These are phyloP conservation scores for Calocera cornea DNA, from an alignment of 768 basidiomycete genomes.

Conservation along the genomic window DNA sequence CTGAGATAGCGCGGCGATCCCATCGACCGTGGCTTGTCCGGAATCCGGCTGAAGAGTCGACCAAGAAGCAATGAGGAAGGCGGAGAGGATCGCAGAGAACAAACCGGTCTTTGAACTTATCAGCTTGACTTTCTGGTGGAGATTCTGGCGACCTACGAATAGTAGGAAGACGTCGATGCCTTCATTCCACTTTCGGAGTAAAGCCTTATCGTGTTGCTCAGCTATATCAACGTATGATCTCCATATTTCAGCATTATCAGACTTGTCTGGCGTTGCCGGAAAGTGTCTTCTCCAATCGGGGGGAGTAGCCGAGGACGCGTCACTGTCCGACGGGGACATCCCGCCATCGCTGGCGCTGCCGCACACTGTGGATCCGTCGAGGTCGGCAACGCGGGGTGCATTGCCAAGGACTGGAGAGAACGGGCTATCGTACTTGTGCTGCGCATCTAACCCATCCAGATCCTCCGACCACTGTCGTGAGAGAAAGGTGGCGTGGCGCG, in stretches of 20 bases:
- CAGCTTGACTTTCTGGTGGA: background rate
- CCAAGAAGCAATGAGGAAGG: constrained; percentile 22
- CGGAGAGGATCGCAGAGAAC: constrained; percentile 22
- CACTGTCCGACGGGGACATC: no score
- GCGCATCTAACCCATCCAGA: no score
- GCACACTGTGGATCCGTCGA: no score
- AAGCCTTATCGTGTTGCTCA: constrained; percentile 1
- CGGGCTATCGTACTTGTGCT: no score
- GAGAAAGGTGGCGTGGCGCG: no score
- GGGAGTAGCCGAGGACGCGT: no score
- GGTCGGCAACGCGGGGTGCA: no score
- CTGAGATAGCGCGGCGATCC: background rate
- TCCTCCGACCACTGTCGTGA: no score
- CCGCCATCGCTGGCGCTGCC: no score
- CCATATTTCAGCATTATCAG: constrained; percentile 11
- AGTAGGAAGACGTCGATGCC: constrained; percentile 7
- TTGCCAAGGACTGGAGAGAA: no score
- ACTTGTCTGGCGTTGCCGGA: background rate
- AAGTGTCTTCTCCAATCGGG: no score
- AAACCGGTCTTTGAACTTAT: constrained; percentile 20
- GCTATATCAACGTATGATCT: constrained; percentile 9
- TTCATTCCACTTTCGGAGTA: constrained; percentile 7
- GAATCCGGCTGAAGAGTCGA: constrained; percentile 15
- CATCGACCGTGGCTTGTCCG: constrained; percentile 9
- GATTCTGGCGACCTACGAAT: background rate